Conservation (phyloP, 306 rosid species). For the Prunus mongolica region DNA sequence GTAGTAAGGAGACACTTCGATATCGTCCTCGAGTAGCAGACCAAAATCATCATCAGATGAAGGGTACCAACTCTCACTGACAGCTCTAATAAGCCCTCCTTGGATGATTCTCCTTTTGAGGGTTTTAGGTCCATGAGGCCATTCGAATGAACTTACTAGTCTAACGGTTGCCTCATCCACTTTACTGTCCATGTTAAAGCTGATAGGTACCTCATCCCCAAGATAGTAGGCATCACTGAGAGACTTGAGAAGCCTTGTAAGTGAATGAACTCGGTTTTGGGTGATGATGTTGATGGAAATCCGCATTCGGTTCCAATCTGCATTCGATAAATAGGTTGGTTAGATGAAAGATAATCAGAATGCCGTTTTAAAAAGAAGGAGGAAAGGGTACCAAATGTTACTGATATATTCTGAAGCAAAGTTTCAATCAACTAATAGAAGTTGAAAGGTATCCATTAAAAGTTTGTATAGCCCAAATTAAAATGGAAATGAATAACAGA, state of each 20-base stretch:
- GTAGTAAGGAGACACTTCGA: slow-evolving; percentile 93
- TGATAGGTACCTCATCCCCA: slow-evolving; percentile 78
- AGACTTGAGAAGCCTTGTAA: slow-evolving; percentile 80
- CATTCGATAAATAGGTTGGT: neutral
- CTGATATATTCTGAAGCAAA: neutral
- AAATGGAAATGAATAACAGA: neutral
- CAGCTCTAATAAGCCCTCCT: slow-evolving; percentile 95
- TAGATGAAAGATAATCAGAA: neutral
- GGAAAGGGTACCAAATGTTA: neutral
- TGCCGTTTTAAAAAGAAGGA: neutral
- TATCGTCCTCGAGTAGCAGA: slow-evolving; percentile 85
- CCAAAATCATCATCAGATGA: slow-evolving; percentile 83
- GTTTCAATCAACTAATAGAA: neutral
- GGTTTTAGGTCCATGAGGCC: slow-evolving; percentile 96
- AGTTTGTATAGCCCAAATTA: neutral
- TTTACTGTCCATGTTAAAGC: slow-evolving; percentile 89
- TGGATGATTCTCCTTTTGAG: slow-evolving; percentile 86
- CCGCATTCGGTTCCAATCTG: slow-evolving; percentile 91
- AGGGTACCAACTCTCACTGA: slow-evolving; percentile 98
- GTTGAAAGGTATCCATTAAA: too few relatives aligned
- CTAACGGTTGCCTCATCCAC: slow-evolving; percentile 79
- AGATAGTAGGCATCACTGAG: slow-evolving; percentile 74
- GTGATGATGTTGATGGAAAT: slow-evolving; percentile 79
- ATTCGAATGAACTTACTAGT: slow-evolving; percentile 57
- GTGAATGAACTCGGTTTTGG: slow-evolving; percentile 70